phyloP scores from a whole-genome alignment of 2,329 filamentous ascomycete genomes.

The Lithohypha guttulata region DNA sequence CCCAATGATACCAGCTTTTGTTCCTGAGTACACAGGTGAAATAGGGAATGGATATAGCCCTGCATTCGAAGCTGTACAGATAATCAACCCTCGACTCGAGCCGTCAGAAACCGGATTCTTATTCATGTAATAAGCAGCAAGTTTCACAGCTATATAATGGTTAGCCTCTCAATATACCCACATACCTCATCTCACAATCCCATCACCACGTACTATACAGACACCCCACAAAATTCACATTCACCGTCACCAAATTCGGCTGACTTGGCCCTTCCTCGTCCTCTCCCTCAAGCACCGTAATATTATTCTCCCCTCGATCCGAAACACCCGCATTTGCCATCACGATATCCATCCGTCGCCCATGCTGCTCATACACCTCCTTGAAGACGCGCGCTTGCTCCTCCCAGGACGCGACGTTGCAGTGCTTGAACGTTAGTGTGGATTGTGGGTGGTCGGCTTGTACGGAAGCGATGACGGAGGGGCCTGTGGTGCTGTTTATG shows the following conservation, averaged over 20 bases:
- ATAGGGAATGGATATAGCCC: conserved; percentile 43
- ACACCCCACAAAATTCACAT: conserved; percentile 30
- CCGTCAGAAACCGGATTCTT: conserved; percentile 29
- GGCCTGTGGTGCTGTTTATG: conserved; percentile 23
- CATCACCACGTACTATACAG: conserved; percentile 38
- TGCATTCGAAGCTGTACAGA: conserved; percentile 45
- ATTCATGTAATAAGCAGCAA: conserved; percentile 41
- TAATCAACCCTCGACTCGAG: conserved; percentile 33
- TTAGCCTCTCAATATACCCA: conserved; percentile 7
- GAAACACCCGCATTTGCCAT: conserved; percentile 43
- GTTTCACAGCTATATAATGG: conserved; percentile 41
- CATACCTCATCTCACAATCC: not conserved
- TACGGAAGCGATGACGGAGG: conserved; percentile 19
- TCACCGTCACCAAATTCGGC: conserved; percentile 28
- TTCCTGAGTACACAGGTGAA: conserved; percentile 40
- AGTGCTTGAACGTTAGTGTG: conserved; percentile 24
- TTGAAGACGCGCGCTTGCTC: conserved; percentile 29
- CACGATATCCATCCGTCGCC: conserved; percentile 37
- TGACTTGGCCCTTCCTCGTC: conserved; percentile 31
- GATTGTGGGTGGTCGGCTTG: conserved; percentile 22
- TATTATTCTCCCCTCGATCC: not conserved
- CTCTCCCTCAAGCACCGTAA: conserved; percentile 24
- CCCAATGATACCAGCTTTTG: conserved; percentile 40
- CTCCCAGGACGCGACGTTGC: conserved; percentile 29
- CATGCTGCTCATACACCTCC: conserved; percentile 25